Percentiles rank a stretch among this genome's conserved stretches.
Conservation (phyloP, 2,329 filamentous ascomycete genomes). For the Ceratocystis harringtonii region DNA sequence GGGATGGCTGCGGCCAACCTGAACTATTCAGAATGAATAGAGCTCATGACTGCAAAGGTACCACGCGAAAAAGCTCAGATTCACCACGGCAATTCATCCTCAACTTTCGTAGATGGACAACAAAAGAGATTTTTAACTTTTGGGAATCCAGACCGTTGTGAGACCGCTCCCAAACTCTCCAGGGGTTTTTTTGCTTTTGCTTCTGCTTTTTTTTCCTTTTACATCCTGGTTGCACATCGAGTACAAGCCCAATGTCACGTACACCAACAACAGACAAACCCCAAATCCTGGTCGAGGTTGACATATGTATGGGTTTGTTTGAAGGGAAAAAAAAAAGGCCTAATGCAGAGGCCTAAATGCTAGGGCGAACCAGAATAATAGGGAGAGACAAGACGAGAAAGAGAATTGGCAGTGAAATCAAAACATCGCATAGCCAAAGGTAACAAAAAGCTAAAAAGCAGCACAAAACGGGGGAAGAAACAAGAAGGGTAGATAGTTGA, state of each 20-base stretch:
- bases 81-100: neutral
- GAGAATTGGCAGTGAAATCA: too few species aligned
- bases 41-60: neutral
- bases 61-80: neutral
- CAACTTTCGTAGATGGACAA: neutral
- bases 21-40: neutral
- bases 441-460: constrained; percentile 14
- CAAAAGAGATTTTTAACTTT: neutral
- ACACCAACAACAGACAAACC: neutral
- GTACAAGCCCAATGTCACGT: neutral
- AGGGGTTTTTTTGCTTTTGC: neutral
- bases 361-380: too few species aligned
- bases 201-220: neutral
- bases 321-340: too few species aligned
- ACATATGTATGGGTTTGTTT: neutral
- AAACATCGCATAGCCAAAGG: neutral
- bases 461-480: constrained; percentile 19
- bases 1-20: neutral
- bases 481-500: constrained; percentile 18
- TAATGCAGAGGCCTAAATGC: too few species aligned
- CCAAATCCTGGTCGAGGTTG: neutral
- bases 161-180: neutral
- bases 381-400: too few species aligned
- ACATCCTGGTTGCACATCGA: neutral
- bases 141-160: neutral